A percentile compares a stretch with the other conserved stretches of the same genome.
Evolutionary conservation across 345 rosid genomes (phyloP).

Genomic region (Heritiera littoralis): DNA sequence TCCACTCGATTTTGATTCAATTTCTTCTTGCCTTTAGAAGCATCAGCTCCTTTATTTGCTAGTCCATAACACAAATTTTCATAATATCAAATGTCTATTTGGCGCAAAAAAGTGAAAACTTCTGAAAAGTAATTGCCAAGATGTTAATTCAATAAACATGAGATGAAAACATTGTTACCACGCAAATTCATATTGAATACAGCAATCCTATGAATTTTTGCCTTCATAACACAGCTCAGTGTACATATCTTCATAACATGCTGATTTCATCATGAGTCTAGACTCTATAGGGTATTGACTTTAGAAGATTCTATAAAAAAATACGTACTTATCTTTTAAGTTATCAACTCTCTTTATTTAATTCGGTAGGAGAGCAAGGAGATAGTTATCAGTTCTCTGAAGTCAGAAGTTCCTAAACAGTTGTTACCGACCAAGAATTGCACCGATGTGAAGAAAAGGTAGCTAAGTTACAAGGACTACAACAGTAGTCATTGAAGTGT

Average conservation of each 20-base stretch:
- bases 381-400: background rate
- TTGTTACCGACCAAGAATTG: background rate
- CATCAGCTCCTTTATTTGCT: constrained; percentile 22
- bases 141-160: background rate
- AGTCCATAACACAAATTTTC: constrained; percentile 17
- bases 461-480: background rate
- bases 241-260: background rate
- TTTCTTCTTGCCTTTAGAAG: constrained; percentile 27
- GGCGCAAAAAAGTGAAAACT: background rate
- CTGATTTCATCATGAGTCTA: background rate
- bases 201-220: too few species aligned
- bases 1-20: background rate
- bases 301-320: background rate
- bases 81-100: constrained; percentile 2
- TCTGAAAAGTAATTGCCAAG: background rate
- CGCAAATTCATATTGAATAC: background rate
- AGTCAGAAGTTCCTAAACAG: background rate
- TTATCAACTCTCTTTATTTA: background rate
- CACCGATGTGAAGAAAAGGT: background rate
- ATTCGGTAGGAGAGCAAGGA: background rate
- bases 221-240: background rate
- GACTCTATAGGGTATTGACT: background rate
- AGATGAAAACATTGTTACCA: background rate
- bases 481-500: background rate
- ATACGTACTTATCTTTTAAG: background rate